Percentiles rank a stretch among this genome's conserved stretches.
Evolutionary conservation across 371 early-diverging fungal species (phyloP).

Genomic region (Apophysomyces trapeziformis): DNA sequence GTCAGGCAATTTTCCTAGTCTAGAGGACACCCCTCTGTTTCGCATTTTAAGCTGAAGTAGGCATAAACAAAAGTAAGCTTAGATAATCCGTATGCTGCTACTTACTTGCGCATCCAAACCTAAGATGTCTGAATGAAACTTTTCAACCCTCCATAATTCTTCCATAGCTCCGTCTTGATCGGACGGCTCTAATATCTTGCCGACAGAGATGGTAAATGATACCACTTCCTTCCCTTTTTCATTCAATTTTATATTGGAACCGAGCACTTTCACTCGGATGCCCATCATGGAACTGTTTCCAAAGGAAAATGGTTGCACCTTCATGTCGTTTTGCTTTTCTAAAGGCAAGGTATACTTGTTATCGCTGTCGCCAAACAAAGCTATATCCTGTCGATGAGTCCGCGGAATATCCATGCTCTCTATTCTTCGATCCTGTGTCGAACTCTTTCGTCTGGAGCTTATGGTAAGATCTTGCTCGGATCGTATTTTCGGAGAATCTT

Average conservation of each 20-base stretch:
- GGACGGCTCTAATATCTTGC: slow-evolving; percentile 28
- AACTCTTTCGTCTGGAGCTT: not conserved
- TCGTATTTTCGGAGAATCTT: slow-evolving; percentile 18
- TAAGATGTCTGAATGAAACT: slow-evolving; percentile 81
- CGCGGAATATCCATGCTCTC: not conserved
- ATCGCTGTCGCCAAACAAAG: not conserved
- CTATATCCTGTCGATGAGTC: not conserved
- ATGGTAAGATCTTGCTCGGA: slow-evolving; percentile 17
- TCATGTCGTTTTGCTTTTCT: not conserved
- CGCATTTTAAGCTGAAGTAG: slow-evolving; percentile 21
- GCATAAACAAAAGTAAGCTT: not conserved
- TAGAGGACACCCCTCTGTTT: slow-evolving; percentile 45
- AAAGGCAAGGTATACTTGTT: not conserved
- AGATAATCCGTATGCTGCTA: not conserved
- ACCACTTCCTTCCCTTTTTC: slow-evolving; percentile 74
- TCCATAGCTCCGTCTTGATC: slow-evolving; percentile 23
- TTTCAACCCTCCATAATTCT: slow-evolving; percentile 82
- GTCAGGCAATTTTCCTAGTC: slow-evolving; percentile 73
- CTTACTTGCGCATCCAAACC: slow-evolving; percentile 71
- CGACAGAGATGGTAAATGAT: slow-evolving; percentile 54
- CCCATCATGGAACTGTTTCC: slow-evolving; percentile 13
- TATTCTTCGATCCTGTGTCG: not conserved
- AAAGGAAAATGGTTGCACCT: slow-evolving; percentile 9
- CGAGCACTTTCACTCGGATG: slow-evolving; percentile 56
- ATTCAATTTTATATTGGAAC: slow-evolving; percentile 70